Evolutionary conservation across 1,139 yeast genomes (phyloP).

Genomic region (Spencermartinsiella ligniputridi): DNA sequence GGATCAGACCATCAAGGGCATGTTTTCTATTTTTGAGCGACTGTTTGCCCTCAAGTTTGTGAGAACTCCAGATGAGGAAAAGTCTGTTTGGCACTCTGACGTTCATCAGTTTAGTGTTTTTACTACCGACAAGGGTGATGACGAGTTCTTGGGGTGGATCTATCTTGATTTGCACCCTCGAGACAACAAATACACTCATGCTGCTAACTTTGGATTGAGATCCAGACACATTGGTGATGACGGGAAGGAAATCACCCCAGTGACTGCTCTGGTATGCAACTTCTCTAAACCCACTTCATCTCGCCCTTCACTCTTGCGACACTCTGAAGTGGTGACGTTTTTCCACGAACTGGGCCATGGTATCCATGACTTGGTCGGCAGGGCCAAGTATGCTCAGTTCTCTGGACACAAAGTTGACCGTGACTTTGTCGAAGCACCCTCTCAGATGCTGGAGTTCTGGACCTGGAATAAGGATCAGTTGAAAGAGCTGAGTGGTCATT

Average conservation of each 20-base stretch:
- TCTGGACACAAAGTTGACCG: constrained; percentile 74
- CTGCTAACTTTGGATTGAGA: constrained; percentile 70
- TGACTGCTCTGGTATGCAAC: constrained; percentile 78
- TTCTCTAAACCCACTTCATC: constrained; percentile 69
- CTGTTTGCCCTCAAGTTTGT: constrained; percentile 65
- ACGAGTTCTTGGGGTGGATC: constrained; percentile 72
- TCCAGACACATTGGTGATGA: constrained; percentile 56
- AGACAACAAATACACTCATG: constrained; percentile 81
- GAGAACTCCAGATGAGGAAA: constrained; percentile 40
- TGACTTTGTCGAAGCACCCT: constrained; percentile 89
- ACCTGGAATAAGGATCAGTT: constrained; percentile 70
- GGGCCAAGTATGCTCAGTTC: constrained; percentile 59
- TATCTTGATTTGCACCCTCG: constrained; percentile 82
- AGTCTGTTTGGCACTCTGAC: constrained; percentile 66
- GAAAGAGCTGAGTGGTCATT: constrained; percentile 59
- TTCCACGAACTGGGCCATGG: constrained; percentile 93
- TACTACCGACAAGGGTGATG: constrained; percentile 48
- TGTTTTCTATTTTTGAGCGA: constrained; percentile 66
- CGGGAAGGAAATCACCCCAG: constrained; percentile 55
- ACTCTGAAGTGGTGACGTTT: constrained; percentile 73
- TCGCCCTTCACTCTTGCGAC: constrained; percentile 74
- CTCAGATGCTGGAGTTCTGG: constrained; percentile 87
- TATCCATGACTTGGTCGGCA: constrained; percentile 69
- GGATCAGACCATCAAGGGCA: constrained; percentile 58
- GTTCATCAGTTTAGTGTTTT: constrained; percentile 72